Evolutionary conservation across 805 yeast species (phyloP), one percentile per base, ranked within the genome.

Genomic region (Saccharomycopsis oosterbeekiorum): DNA sequence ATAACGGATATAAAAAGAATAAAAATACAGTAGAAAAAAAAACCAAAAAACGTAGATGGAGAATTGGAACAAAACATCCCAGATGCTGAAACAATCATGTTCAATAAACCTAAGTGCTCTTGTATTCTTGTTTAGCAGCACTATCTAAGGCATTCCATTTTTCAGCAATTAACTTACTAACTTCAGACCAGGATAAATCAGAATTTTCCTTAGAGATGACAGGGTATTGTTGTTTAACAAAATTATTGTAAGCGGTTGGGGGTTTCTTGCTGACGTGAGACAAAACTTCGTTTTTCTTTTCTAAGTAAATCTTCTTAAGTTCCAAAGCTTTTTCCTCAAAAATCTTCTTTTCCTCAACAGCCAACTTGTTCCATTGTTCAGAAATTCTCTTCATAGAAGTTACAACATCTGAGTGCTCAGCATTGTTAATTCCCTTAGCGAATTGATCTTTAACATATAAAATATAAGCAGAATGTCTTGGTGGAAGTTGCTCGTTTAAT

Each of bases 381-480:
- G 64, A 61, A 40, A 62, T 36, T 17, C 14, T 36, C 39, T 55
- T 62, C 24, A 59, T 40, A 37, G 29, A 34, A 14, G 39, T 19
- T 8, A 37, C 43, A 10, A 40, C 58, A 34, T 19, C 21, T 4
- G 19, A 53, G 17, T 36, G 17, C 21, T 43, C 51, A 54, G 19
- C 43, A 11, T 41, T 17, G 12, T 47, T 40, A 12, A 21, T 34
- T 15, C 41, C 37, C 15, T 21, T 29, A 10, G 37, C 47, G 15
- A 42, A 56, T 29, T 56, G 43, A 8, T 62, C 62, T 51, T 59
- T 62, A 39, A 59, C 58, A 51, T 37, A 62, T 10, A 62, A 19
- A 5, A 57, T 41, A 24, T 53, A 62, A 12, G 60, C 55, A 26
- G 64, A 56, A 36, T 51, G 29, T 26, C 43, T 21, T 17, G 58